Conservation (phyloP, 1,284 basidiomycete species). For the Sanghuangporus weigelae region DNA sequence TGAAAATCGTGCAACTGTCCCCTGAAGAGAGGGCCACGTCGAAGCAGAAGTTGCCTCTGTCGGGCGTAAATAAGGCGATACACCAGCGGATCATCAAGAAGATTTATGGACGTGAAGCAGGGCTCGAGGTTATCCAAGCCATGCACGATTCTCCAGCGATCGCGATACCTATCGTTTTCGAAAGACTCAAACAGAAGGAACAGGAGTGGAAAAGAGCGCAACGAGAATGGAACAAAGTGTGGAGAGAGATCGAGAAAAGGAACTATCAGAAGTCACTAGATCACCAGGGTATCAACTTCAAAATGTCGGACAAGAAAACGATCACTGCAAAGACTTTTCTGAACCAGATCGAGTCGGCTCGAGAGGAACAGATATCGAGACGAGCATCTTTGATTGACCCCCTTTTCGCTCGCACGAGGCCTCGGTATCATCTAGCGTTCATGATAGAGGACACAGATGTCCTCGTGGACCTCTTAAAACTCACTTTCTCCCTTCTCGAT, state of each 20-base stretch:
- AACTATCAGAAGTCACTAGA: constrained; percentile 94
- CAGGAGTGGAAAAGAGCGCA: constrained; percentile 99
- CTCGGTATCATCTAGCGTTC: constrained; percentile 79
- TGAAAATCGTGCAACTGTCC: constrained; percentile 80
- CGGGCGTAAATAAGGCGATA: constrained; percentile 86
- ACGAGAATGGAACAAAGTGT: constrained; percentile 98
- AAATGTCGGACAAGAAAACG: constrained; percentile 88
- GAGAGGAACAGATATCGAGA: constrained; percentile 82
- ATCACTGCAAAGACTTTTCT: constrained; percentile 82
- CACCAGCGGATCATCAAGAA: constrained; percentile 96
- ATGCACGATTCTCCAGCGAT: constrained; percentile 91
- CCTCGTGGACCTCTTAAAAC: constrained; percentile 83
- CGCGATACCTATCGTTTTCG: constrained; percentile 93
- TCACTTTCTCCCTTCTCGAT: constrained; percentile 89
- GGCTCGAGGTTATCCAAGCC: constrained; percentile 83
- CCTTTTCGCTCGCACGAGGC: constrained; percentile 63
- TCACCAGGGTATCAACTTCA: constrained; percentile 91
- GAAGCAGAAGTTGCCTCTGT: constrained; percentile 89
- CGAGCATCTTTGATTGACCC: constrained; percentile 75
- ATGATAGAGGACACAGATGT: constrained; percentile 73
- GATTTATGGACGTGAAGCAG: constrained; percentile 88
- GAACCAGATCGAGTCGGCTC: constrained; percentile 83
- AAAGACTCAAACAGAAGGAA: constrained; percentile 92
- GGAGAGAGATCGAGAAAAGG: constrained; percentile 93
- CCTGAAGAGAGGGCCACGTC: constrained; percentile 80